A percentile compares a stretch with the other conserved stretches of the same genome.
Conservation (phyloP, 1,284 basidiomycete genomes). For the Cutaneotrichosporon dermatis region DNA sequence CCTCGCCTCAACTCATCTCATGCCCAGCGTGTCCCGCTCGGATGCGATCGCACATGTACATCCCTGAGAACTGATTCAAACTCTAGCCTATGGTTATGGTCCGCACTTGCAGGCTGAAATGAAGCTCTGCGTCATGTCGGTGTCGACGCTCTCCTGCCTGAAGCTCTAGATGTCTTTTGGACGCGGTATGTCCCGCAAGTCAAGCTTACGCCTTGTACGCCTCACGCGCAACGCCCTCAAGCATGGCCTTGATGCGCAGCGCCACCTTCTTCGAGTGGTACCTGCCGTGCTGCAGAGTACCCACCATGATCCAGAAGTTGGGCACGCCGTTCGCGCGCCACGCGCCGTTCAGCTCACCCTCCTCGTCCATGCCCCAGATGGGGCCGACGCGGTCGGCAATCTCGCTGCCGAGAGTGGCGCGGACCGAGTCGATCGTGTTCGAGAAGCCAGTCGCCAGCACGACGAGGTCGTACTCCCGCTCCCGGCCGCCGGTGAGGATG, state of each 20-base stretch:
- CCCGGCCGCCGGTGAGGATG: slow-evolving; percentile 30
- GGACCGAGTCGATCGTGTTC: slow-evolving; percentile 45
- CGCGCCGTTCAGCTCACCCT: slow-evolving; percentile 57
- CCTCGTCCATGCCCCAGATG: slow-evolving; percentile 58
- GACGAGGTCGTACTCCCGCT: slow-evolving; percentile 62
- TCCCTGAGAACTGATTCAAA: too few species aligned
- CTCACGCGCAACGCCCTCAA: slow-evolving; percentile 23
- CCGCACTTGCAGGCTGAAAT: too few species aligned
- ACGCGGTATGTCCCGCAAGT: too few species aligned
- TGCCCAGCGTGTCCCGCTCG: too few species aligned
- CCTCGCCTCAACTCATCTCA: too few species aligned
- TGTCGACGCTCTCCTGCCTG: too few species aligned
- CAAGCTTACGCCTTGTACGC: slow-evolving; percentile 18
- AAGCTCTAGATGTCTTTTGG: too few species aligned
- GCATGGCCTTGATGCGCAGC: slow-evolving; percentile 26
- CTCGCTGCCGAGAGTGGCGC: slow-evolving; percentile 50
- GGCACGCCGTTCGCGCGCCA: slow-evolving; percentile 55
- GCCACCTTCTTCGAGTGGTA: slow-evolving; percentile 31
- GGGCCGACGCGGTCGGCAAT: slow-evolving; percentile 51
- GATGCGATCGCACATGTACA: too few species aligned
- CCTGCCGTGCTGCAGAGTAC: slow-evolving; percentile 36
- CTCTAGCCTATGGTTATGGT: too few species aligned
- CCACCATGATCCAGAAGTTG: slow-evolving; percentile 59
- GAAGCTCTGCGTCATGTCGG: too few species aligned
- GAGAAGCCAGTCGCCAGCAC: slow-evolving; percentile 61